phyloP scores from a whole-genome alignment of 2,329 filamentous ascomycete genomes.

The Pseudohalonectria lignicola region DNA sequence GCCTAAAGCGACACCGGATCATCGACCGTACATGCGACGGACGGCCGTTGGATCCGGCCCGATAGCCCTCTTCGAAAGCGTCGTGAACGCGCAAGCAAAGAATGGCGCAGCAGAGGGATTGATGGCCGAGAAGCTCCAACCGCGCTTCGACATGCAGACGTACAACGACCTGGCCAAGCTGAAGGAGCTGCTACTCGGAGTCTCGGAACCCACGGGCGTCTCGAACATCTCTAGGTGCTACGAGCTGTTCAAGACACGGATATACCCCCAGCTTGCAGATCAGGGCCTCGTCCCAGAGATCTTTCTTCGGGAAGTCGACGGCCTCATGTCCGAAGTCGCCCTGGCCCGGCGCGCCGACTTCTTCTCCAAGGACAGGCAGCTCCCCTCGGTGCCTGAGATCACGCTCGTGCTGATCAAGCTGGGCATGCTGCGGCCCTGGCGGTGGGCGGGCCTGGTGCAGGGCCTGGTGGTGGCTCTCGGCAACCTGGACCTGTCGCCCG shows the following conservation, averaged over 20 bases:
- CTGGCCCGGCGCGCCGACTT: constrained; percentile 20
- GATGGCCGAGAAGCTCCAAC: constrained; percentile 2
- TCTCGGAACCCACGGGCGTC: constrained; percentile 7
- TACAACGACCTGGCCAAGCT: constrained; percentile 17
- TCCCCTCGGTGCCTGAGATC: constrained; percentile 26
- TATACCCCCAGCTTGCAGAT: constrained; percentile 17
- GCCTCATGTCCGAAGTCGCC: constrained; percentile 19
- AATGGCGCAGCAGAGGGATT: neutral
- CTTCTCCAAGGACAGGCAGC: constrained; percentile 10
- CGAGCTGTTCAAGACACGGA: constrained; percentile 19
- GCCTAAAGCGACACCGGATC: too few relatives aligned
- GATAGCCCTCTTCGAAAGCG: constrained; percentile 11
- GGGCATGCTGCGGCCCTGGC: constrained; percentile 16
- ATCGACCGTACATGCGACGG: too few relatives aligned
- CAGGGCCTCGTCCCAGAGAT: constrained; percentile 15
- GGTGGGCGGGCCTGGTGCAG: constrained; percentile 22
- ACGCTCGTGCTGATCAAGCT: constrained; percentile 23
- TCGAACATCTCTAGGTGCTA: constrained; percentile 13
- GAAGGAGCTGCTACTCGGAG: constrained; percentile 13
- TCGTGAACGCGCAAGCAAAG: constrained; percentile 7
- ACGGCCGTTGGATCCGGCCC: too few relatives aligned
- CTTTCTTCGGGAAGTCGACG: constrained; percentile 16
- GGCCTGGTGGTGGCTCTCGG: constrained; percentile 20
- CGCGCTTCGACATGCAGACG: constrained; percentile 9
- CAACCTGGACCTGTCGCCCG: constrained; percentile 12